Percentiles rank a stretch among this genome's conserved stretches.
Evolutionary conservation across 2,329 filamentous ascomycete genomes (phyloP).

Genomic region (Curvularia sp.): DNA sequence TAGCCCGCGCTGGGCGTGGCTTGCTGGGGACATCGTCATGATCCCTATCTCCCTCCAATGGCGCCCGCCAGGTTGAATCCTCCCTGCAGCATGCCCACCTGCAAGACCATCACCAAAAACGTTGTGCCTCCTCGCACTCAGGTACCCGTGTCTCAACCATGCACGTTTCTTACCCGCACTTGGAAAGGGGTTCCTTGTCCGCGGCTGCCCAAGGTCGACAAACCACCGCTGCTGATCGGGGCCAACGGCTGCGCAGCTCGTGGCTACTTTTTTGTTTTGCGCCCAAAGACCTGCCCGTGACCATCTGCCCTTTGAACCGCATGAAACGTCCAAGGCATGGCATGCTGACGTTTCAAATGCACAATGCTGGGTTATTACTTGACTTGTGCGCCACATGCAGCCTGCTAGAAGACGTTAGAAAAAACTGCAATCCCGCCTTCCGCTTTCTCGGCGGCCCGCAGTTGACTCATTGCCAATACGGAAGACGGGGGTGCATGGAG

Average conservation of each 20-base stretch:
- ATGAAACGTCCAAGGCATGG: conserved; percentile 29
- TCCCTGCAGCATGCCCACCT: conserved; percentile 23
- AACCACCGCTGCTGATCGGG: conserved; percentile 10
- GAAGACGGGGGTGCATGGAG: not conserved
- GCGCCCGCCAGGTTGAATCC: conserved; percentile 11
- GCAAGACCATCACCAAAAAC: conserved; percentile 5
- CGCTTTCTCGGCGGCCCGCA: conserved; percentile 4
- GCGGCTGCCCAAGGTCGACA: not conserved
- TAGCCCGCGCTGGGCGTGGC: conserved; percentile 26
- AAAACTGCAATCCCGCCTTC: conserved; percentile 1
- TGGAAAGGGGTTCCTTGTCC: conserved; percentile 6
- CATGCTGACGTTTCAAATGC: conserved; percentile 35
- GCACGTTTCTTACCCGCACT: conserved; percentile 5
- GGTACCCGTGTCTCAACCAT: conserved; percentile 23
- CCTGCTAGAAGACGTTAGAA: conserved; percentile 6
- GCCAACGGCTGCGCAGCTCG: conserved; percentile 11
- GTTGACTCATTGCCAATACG: conserved; percentile 4
- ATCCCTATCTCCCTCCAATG: conserved; percentile 23
- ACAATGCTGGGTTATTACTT: conserved; percentile 27
- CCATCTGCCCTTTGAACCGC: conserved; percentile 11
- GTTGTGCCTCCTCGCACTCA: conserved; percentile 24
- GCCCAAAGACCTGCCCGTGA: not conserved
- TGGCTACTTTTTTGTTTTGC: not conserved
- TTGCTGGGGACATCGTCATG: conserved; percentile 20
- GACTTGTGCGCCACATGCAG: conserved; percentile 5